phyloP scores from a whole-genome alignment of 805 yeast species.

The Teunomyces cretensis region DNA sequence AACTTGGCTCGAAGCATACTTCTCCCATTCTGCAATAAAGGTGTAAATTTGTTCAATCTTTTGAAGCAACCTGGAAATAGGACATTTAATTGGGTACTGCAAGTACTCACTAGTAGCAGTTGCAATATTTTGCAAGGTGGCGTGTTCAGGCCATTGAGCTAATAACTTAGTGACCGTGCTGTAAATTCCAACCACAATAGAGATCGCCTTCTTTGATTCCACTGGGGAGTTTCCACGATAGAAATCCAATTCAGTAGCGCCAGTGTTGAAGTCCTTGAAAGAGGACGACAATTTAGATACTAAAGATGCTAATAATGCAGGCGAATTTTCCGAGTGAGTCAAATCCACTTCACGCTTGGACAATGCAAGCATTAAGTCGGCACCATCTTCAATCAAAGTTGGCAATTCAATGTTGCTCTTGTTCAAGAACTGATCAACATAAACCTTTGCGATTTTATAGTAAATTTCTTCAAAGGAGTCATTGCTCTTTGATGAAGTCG shows the following conservation, averaged over 20 bases:
- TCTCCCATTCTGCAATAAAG: constrained; percentile 87
- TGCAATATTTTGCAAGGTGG: constrained; percentile 69
- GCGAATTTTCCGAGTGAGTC: constrained; percentile 13
- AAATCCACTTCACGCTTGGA: constrained; percentile 11
- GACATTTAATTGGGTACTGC: constrained; percentile 59
- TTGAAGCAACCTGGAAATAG: constrained; percentile 74
- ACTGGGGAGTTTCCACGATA: constrained; percentile 60
- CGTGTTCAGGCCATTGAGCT: constrained; percentile 92
- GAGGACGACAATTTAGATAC: constrained; percentile 18
- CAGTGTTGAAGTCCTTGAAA: constrained; percentile 16
- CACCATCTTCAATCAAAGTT: constrained; percentile 42
- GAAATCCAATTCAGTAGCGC: constrained; percentile 41
- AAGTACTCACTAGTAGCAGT: constrained; percentile 67
- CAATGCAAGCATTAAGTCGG: constrained; percentile 16
- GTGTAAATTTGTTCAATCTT: constrained; percentile 87
- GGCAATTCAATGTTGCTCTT: constrained; percentile 14
- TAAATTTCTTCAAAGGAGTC: constrained; percentile 46
- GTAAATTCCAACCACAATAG: constrained; percentile 34
- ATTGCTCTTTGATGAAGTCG: constrained; percentile 14
- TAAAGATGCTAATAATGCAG: constrained; percentile 21
- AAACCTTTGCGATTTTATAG: constrained; percentile 48
- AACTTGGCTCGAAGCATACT: constrained; percentile 79
- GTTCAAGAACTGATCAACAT: constrained; percentile 42
- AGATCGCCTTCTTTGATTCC: constrained; percentile 63
- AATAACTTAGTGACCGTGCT: constrained; percentile 44